These are phyloP conservation scores for Kodamaea neixiangensis DNA, from an alignment of 805 yeast species.

Conservation along the genomic window DNA sequence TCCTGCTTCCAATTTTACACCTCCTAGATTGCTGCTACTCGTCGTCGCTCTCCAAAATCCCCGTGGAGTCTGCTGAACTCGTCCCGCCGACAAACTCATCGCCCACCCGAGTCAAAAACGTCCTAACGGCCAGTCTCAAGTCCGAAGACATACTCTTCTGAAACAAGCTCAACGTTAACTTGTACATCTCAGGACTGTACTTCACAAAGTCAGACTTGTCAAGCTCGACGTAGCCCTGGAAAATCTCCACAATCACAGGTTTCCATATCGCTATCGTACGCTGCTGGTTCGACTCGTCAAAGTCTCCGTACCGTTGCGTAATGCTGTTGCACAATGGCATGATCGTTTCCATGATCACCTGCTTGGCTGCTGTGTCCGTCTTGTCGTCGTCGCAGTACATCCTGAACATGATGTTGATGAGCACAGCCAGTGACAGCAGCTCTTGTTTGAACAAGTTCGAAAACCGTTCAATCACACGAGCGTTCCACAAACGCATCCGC, in stretches of 20 bases:
- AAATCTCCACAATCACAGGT: conserved; percentile 87
- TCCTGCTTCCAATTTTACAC: neutral
- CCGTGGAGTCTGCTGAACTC: neutral
- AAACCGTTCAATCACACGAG: conserved; percentile 87
- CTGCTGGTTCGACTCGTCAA: conserved; percentile 77
- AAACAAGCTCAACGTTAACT: conserved; percentile 56
- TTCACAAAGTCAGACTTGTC: conserved; percentile 68
- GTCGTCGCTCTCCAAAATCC: neutral
- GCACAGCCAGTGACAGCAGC: conserved; percentile 84
- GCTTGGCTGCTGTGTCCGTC: conserved; percentile 45
- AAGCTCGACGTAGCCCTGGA: conserved; percentile 78
- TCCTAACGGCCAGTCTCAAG: conserved; percentile 59
- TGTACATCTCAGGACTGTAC: conserved; percentile 62
- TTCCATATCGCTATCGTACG: conserved; percentile 84
- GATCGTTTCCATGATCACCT: conserved; percentile 52
- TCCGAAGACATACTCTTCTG: conserved; percentile 64
- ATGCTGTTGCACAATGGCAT: conserved; percentile 73
- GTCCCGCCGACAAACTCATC: conserved; percentile 31
- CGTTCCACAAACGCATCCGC: conserved; percentile 85
- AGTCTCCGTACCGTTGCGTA: conserved; percentile 63
- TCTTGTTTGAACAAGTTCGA: conserved; percentile 94
- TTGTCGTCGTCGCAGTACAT: conserved; percentile 69
- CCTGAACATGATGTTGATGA: conserved; percentile 75
- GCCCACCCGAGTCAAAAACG: conserved; percentile 57
- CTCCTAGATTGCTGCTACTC: neutral